phyloP scores from a whole-genome alignment of 169 alveolate genomes.

The Cryptosporidium baileyi region DNA sequence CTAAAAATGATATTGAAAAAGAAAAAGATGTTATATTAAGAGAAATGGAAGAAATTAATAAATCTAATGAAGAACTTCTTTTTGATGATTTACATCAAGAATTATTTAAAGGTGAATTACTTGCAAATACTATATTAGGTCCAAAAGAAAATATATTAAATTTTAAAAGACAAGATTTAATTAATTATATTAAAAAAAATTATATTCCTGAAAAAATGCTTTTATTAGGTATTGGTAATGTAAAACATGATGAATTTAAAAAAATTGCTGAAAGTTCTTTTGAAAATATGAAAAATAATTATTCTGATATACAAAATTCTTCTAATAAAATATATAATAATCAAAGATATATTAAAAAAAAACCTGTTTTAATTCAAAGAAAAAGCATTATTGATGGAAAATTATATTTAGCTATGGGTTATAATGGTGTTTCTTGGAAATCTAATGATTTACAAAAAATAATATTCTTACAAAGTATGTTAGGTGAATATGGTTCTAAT shows the following conservation, averaged over 20 bases:
- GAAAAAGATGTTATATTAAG: constrained; percentile 92
- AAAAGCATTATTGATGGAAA: constrained; percentile 85
- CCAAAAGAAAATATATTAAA: constrained; percentile 86
- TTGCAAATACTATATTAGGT: constrained; percentile 90
- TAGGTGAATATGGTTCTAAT: constrained; percentile 86
- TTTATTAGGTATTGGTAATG: constrained; percentile 90
- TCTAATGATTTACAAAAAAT: constrained; percentile 92
- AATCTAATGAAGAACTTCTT: constrained; percentile 90
- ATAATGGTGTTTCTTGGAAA: constrained; percentile 92
- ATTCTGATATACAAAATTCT: neutral
- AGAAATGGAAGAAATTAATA: constrained; percentile 93
- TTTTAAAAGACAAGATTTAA: constrained; percentile 85
- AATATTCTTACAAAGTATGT: constrained; percentile 92
- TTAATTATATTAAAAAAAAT: constrained; percentile 86
- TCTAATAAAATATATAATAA: neutral
- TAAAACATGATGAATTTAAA: constrained; percentile 86
- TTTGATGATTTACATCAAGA: constrained; percentile 89
- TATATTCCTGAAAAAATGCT: constrained; percentile 91
- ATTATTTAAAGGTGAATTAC: constrained; percentile 48
- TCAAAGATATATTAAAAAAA: neutral
- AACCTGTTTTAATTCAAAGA: constrained; percentile 40
- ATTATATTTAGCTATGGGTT: constrained; percentile 89
- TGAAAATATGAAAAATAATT: constrained; percentile 71
- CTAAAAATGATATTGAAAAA: constrained; percentile 83
- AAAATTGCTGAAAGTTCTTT: constrained; percentile 82